Base-by-base conservation (phyloP, 2,329 filamentous ascomycete species). In the Ophiocordyceps polyrhachis-furcata region DNA sequence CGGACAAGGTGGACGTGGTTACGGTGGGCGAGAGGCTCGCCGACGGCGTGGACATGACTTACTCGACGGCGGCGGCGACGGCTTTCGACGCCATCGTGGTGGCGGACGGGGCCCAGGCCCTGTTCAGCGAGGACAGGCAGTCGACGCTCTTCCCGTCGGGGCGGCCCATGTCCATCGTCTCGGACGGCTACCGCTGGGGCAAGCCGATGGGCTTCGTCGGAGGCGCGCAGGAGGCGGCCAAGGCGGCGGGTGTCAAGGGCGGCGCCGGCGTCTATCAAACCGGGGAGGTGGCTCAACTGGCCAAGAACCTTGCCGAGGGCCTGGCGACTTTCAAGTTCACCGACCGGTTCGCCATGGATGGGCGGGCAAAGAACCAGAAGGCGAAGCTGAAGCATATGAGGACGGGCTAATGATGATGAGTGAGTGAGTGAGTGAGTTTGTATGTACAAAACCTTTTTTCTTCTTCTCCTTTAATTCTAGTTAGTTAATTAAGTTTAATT, bases 191-290 rank as follows among this genome's bases (percentile, higher is more conserved):
- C 61, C 64, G 73, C 21, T 85, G 76, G 65, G 81, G 79, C 4
- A 86, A 86, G 66, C 76, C 81, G 0, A 63, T 85, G 21, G 79
- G 66, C 14, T 73, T 71, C 25, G 50, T 83, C 1, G 79, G 76
- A 13, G 60, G 59, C 0, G 60, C 52, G 12, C 52, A 49, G 7
- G 50, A 49, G 4, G 63, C 66, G 4, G 58, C 73, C 6, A 49
- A 56, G 1, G 58, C 57, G 13, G 65, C 66, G 0, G 68, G 68
- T 2, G 68, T 80, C 43, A 52, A 59, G 4, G 43, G 52, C 2
- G 61, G 59, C 4, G 54, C 61, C 0, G 70, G 70, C 1, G 64
- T 73, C 3, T 70, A 64, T 50, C 49, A 54, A 3, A 53, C 51
- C 2, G 47, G 48, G 0, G 59, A 60, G 5, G 58, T 63, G 1